A percentile compares a stretch with the other conserved stretches of the same genome.
These are phyloP conservation scores for Nemania sp. DNA, from an alignment of 2,329 filamentous ascomycete genomes.

Conservation along the genomic window DNA sequence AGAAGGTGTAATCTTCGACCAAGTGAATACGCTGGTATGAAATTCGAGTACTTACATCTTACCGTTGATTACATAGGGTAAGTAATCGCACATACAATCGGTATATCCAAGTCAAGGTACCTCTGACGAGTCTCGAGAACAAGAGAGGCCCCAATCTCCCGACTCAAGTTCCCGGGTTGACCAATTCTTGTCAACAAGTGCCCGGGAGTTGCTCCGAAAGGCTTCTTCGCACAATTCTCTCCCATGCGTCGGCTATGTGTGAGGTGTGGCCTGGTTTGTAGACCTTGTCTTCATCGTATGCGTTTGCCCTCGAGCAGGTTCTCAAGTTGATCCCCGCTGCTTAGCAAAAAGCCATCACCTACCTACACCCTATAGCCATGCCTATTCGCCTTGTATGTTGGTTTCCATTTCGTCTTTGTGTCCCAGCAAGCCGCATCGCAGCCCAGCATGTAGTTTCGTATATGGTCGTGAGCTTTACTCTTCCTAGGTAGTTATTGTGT, in stretches of 20 bases:
- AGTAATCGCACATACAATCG: constrained; percentile 15
- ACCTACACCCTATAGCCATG: background rate
- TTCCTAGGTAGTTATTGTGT: constrained; percentile 9
- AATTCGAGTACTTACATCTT: constrained; percentile 85
- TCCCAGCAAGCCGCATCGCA: background rate
- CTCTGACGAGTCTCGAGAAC: background rate
- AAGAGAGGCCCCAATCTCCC: background rate
- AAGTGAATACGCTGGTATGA: constrained; percentile 40
- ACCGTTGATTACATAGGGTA: constrained; percentile 69
- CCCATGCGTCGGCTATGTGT: background rate
- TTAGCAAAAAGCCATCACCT: constrained; percentile 17
- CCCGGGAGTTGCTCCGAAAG: constrained; percentile 10
- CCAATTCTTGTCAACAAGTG: constrained; percentile 20
- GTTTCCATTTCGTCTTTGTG: background rate
- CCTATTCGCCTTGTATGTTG: background rate
- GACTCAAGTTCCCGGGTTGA: background rate
- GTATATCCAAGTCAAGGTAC: background rate
- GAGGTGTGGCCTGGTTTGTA: background rate
- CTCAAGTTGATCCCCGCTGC: background rate
- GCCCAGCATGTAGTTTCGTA: background rate
- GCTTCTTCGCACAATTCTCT: background rate
- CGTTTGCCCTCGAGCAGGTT: constrained; percentile 18
- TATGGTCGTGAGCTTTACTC: background rate
- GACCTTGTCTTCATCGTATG: background rate
- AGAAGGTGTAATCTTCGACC: background rate